Evolutionary conservation across 2,329 filamentous ascomycete genomes (phyloP), one percentile per base, ranked within the genome.

Genomic region (Colletotrichum filicis): DNA sequence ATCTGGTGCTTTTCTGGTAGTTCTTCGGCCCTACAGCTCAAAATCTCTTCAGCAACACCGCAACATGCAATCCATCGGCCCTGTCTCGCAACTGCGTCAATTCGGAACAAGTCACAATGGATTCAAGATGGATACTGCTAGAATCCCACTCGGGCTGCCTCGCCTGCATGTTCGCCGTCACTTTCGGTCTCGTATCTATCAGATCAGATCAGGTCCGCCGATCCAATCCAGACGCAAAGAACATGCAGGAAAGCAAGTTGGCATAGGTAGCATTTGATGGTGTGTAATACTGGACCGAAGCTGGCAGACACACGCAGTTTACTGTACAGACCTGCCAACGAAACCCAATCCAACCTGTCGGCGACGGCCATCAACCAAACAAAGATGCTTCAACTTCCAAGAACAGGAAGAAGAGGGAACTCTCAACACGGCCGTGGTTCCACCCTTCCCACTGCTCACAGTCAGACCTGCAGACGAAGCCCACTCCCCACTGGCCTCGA

Each of bases 201-300:
- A 70, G 49, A 64, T 66, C 66, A 73, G 70, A 70, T 65, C 66
- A 70, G 60, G 66, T 14, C 52, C 55, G 66, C 24, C 56, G 66
- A 70, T 70, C 66, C 53, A 69, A 30, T 53, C 35, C 49, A 30
- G 28, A 37, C 65, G 46, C 42, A 22, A 55, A 24, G 6, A 56
- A 7, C 22, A 26, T 35, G 30, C 56, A 22, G 32, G 24, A 46
- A 37, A 37, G 64, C 28, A 24, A 53, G 11, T 32, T 57, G 68
- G 42, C 59, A 62, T 59, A 32, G 37, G 59, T 6, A 16, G 42
- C 16, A n/a, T n/a, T 7, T 7, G 42, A 49, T 7, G 42, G 42
- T 49, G 19, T n/a, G 19, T 22, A 22, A 22, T n/a, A 19, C 42
- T 49, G 42, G 19, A 11, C 42, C 42, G 42, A 9, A n/a, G 19